These are phyloP conservation scores for Leucogyrophana mollusca DNA, from an alignment of 768 basidiomycete species.

Conservation along the genomic window DNA sequence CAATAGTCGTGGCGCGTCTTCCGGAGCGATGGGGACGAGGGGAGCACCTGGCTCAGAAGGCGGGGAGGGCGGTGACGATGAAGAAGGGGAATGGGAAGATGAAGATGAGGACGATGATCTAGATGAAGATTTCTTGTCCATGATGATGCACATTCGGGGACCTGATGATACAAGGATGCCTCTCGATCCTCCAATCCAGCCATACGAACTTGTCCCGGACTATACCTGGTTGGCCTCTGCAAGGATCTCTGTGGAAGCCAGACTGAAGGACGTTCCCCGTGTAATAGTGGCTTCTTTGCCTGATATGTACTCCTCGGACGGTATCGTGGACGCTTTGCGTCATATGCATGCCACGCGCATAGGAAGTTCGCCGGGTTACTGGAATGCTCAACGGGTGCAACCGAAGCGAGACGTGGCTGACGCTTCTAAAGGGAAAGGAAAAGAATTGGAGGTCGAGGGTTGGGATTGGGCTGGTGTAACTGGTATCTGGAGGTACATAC, in stretches of 20 bases:
- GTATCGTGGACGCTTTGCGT: slow-evolving; percentile 27
- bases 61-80: slow-evolving; percentile 19
- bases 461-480: slow-evolving; percentile 62
- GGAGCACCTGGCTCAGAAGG: slow-evolving; percentile 5
- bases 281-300: slow-evolving; percentile 12
- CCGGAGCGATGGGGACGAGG: slow-evolving; percentile 12
- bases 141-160: slow-evolving; percentile 10
- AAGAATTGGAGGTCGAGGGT: slow-evolving; percentile 31
- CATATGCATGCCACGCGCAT: slow-evolving; percentile 37
- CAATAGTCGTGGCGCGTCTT: background rate
- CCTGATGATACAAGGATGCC: slow-evolving; percentile 9
- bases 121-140: background rate
- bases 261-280: slow-evolving; percentile 43
- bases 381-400: slow-evolving; percentile 25
- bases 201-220: slow-evolving; percentile 41
- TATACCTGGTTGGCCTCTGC: slow-evolving; percentile 52
- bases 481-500: slow-evolving; percentile 52
- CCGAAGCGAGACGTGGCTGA: slow-evolving; percentile 3
- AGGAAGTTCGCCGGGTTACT: slow-evolving; percentile 42
- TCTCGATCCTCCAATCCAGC: slow-evolving; percentile 13
- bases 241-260: slow-evolving; percentile 50
- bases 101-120: slow-evolving; percentile 14
- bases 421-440: slow-evolving; percentile 18
- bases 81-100: slow-evolving; percentile 6
- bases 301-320: slow-evolving; percentile 7